Base-by-base conservation (phyloP, 2,329 filamentous ascomycete species). In the Xylaria sp. region DNA sequence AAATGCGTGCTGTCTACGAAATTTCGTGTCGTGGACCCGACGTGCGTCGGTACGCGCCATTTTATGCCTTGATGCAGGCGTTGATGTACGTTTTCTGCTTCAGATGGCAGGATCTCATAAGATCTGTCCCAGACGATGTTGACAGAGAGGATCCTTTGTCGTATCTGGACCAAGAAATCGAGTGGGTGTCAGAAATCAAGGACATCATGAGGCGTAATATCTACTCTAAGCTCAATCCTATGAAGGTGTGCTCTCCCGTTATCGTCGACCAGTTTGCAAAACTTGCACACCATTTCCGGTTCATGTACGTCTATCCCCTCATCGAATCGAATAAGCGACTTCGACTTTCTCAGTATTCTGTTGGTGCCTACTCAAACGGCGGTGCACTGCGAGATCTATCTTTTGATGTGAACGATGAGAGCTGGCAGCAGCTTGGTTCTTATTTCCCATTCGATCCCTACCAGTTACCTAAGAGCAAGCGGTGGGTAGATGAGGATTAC, bases 381-480 rank as follows among this genome's bases (percentile, higher is more conserved):
- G 84, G 85, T 11, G 84, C 82, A 0, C 81, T 87, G 38, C 84
- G 84, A 67, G 87, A 88, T 72, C 78, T 85, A 5, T 83, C 83
- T 6, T 79, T 80, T 56, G 80, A 85, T 57, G 77, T 80, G 15
- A 86, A 89, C 61, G 91, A 92, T 65, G 93, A 97, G 72, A 89
- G 90, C 69, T 91, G 89, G 74, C 90, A 95, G 74, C 91, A 97
- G 78, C 86, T 99, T 1, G 94, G 98, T 73, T 92, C 94, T 0
- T 97, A 97, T 78, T 99, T 98, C 75, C 96, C 96, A 0, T 99
- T 99, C 75, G 96, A 99, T 77, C 96, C 96, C 2, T 99, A 98
- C 78, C 91, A 95, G 74, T 83, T 99, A 56, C 94, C 94, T 0
- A 84, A 89, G 72, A 97, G 94, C 78, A 93, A 92, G 79, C 86